A percentile compares a stretch with the other conserved stretches of the same genome.
Conservation (phyloP, 2,329 filamentous ascomycete genomes). For the Diaporthe sp. region DNA sequence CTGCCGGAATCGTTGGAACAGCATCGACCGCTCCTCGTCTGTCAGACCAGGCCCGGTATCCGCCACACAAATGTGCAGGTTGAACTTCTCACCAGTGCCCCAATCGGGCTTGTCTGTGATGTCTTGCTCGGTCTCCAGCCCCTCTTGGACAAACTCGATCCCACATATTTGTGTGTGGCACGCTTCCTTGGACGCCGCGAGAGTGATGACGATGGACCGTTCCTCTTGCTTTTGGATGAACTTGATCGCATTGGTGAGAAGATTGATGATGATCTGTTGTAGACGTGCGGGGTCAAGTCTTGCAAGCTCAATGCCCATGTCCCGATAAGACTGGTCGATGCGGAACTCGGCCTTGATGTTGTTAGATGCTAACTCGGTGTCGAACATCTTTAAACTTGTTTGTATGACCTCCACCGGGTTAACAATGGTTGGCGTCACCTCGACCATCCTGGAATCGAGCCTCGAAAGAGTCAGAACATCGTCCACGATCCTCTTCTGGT, state of each 20-base stretch:
- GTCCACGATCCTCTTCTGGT: constrained; percentile 84
- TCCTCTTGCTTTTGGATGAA: constrained; percentile 72
- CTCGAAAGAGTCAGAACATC: constrained; percentile 81
- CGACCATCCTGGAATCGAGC: constrained; percentile 80
- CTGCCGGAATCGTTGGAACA: constrained; percentile 86
- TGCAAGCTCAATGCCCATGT: constrained; percentile 77
- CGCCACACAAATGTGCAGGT: constrained; percentile 78
- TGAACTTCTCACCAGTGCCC: constrained; percentile 79
- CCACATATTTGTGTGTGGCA: constrained; percentile 55
- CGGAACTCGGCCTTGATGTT: constrained; percentile 78
- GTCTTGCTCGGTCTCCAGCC: constrained; percentile 56
- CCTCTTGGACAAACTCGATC: constrained; percentile 61
- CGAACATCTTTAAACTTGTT: constrained; percentile 82
- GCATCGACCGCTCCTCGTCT: constrained; percentile 76
- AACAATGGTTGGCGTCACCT: constrained; percentile 78
- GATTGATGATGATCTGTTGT: constrained; percentile 81
- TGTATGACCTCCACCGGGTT: constrained; percentile 76
- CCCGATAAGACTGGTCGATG: constrained; percentile 75
- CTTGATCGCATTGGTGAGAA: constrained; percentile 77
- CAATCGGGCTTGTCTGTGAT: constrained; percentile 72
- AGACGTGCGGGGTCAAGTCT: constrained; percentile 81
- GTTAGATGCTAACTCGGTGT: constrained; percentile 78
- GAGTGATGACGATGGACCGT: constrained; percentile 71
- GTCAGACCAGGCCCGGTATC: constrained; percentile 81
- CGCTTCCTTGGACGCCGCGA: constrained; percentile 72